Evolutionary conservation across 1,284 basidiomycete genomes (phyloP), one percentile per base, ranked within the genome.

Genomic region (Puccinia triticina): DNA sequence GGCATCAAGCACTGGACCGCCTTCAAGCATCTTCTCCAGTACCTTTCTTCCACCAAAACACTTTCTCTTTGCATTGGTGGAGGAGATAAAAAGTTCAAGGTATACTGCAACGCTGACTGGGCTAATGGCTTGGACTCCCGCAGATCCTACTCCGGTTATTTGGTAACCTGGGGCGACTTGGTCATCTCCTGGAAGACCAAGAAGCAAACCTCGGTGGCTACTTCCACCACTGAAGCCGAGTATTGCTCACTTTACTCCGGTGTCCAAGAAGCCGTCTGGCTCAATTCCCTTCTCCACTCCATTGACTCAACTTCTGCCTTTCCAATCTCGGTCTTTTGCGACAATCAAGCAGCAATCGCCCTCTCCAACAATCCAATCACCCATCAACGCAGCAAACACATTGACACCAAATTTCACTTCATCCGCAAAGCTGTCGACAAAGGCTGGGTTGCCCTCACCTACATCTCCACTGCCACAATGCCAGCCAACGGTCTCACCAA

Each of bases 181-280:
- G 43, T 71, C 4, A 2, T 71, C 10, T 37, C 67, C 2, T 71
- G 67, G 67, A 40, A 40, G 16, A 10, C 37, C 8, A 71, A 71
- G 67, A 71, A 71, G 23, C 34, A 40, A 43, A 2, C 67, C 5
- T 34, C 67, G 8, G 67, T 71, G 12, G 40, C 67, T 2, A 26
- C 43, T 12, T 71, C 37, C 3, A 43, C 37, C 12, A 71, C 37
- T 23, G 34, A 71, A n/a, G 67, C 67, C 16, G 67, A 71, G 23
- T 48, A 40, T 71, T 2, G 8, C 10, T 4, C 67, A 2, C 10
- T 40, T 4, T 40, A 34, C 37, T 37, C 40, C 2, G 67, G 37
- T 3, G n/a, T 14, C 10, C 67, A 43, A 14, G 67, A 71, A 40
- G 67, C 67, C 10, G n/a, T 71, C n/a, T 71, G 67, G 67, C 21